Evolutionary conservation across 768 basidiomycete genomes (phyloP), one percentile per base, ranked within the genome.

Genomic region (Pholiota molesta): DNA sequence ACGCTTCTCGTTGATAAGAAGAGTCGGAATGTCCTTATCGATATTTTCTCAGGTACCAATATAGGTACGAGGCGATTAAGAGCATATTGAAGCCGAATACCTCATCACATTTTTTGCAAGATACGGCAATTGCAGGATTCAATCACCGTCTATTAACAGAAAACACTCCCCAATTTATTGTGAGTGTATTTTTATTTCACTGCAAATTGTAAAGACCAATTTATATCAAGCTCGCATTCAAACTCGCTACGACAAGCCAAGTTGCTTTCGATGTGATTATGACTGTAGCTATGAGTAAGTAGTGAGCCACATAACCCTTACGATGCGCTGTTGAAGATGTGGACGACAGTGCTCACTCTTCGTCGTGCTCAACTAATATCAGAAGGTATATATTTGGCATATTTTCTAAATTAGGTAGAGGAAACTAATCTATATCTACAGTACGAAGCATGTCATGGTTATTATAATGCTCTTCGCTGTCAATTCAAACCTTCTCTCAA

Each of bases 91-190:
- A 44, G 6, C 17, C 2, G 19, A 21, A 33, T 31, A 29, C 35
- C 42, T 40, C 17, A 37, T 23, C 29, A 14, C 14, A 26, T 35
- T 35, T 45, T 35, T 10, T 51, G 13, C 33, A 35, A 65, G 64
- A 65, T 52, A 28, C 62, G 19, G 64, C 64, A 21, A 53, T 65
- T 28, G 59, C 56, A n/a, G 64, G 64, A 52, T 65, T 56, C 47
- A 56, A 54, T 26, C 64, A 65, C 29, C 56, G 55, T 19, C 37
- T 65, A 9, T 45, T 65, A 17, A 65, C 60, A 13, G 60, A 54
- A 5, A 65, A 65, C 42, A 62, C 61, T 11, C 64, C 57, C 19
- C 55, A 57, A 19, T 65, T 65, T 40, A 21, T 65, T 40, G 64
- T 65, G 21, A 59, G 61, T 31, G 3, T 40, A 35, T 39, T 52